phyloP scores from a whole-genome alignment of 2,329 filamentous ascomycete species.

The Pseudogymnoascus sp. region DNA sequence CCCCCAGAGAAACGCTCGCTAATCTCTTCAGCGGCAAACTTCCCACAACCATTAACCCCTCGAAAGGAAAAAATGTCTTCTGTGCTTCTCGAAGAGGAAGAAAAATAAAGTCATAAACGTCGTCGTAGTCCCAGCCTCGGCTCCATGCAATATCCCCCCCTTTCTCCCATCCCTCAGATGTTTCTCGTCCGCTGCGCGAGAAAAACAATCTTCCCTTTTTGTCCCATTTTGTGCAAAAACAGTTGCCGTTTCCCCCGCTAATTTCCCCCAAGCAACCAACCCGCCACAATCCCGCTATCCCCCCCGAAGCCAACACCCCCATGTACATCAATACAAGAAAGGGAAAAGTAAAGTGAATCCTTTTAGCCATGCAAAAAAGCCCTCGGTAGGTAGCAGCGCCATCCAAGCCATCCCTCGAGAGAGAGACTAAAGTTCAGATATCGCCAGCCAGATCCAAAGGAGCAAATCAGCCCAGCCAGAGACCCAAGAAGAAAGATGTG shows the following conservation, averaged over 20 bases:
- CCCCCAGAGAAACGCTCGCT: not conserved
- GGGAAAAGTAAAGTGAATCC: not conserved
- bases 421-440: not conserved
- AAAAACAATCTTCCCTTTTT: not conserved
- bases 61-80: not conserved
- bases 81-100: not conserved
- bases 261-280: not conserved
- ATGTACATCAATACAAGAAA: slow-evolving; percentile 6
- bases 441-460: not conserved
- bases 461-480: not conserved
- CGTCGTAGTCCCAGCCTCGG: not conserved
- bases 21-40: not conserved
- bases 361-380: not conserved
- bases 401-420: not conserved
- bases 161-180: not conserved
- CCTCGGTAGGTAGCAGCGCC: not conserved
- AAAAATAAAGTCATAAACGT: not conserved
- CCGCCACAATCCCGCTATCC: not conserved
- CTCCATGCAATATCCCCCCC: not conserved
- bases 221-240: not conserved
- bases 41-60: not conserved
- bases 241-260: not conserved
- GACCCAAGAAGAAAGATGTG: not conserved
- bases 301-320: not conserved
- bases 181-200: not conserved